Evolutionary conservation across 108 stramenopile species (phyloP), one percentile per base, ranked within the genome.

Genomic region (Pseudonitzschia multiseries): DNA sequence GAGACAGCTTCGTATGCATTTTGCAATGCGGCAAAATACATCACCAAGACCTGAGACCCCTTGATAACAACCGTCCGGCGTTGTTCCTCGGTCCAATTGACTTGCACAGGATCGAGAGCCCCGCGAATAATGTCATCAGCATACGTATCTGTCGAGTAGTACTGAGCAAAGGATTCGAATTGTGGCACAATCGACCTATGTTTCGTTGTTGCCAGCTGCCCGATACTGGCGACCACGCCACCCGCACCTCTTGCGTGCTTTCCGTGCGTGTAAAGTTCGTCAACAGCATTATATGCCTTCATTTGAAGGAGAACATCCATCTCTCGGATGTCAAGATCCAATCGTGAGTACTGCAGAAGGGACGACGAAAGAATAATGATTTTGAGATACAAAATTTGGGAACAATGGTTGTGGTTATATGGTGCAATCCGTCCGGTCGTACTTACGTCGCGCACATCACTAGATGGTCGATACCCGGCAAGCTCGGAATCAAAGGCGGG

Each of bases 291-390:
- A 70, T 86, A 91, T 18, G 91, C 89, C 65, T 83, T 85, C 79
- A 84, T 77, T 43, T 82, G 70, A 76, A 90, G 77, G 48, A 90
- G 72, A 65, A 90, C 87, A 43, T 85, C 79, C 28, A 90, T 79
- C 40, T 84, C 80, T 8, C 81, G 80, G 44, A 90, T 81, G 60
- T 94, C 93, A 5, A 90, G 81, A 68, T 94, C 93, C 13, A 94
- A 36, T 56, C 78, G 78, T 6, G 90, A 78, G 54, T 77, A 71
- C 86, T 89, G 74, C 27, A 62, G 42, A 65, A 28, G 13, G 22
- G 41, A 46, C 33, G n/a, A 65, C 26, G 29, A 54, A 20, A 42
- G 31, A 8, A 22, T 29, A 31, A 17, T 14, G 2, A 26, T 56
- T 2, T 4, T 56, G 54, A 56, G 54, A 24, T 56, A 5, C 36